These are phyloP conservation scores for Nakaseomyces nivariensis DNA, from an alignment of 1,139 yeast species.

Conservation along the genomic window DNA sequence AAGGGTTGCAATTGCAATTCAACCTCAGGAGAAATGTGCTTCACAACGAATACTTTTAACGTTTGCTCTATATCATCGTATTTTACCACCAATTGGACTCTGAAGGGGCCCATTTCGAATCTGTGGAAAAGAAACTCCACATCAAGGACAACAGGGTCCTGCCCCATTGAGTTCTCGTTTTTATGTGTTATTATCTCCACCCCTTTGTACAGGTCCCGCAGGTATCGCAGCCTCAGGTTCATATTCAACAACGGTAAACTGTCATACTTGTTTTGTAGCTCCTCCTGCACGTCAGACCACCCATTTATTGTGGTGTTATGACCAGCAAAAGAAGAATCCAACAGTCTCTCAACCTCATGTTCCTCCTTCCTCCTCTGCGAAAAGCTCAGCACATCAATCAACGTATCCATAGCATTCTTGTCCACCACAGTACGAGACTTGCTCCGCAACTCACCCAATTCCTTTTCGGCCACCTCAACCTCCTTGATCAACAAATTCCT, in stretches of 20 bases:
- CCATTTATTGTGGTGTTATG: neutral
- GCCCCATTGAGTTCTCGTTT: neutral
- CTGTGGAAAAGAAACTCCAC: neutral
- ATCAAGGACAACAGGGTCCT: neutral
- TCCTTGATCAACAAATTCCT: constrained; percentile 14
- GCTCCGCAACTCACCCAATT: constrained; percentile 5
- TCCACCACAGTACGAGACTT: constrained; percentile 4
- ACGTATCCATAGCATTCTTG: neutral
- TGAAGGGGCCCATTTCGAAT: neutral
- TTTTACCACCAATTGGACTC: neutral
- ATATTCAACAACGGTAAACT: constrained; percentile 22
- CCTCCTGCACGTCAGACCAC: constrained; percentile 3
- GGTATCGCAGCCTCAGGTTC: constrained; percentile 14
- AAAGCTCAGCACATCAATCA: constrained; percentile 4
- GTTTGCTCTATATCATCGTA: constrained; percentile 1
- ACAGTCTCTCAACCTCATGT: neutral
- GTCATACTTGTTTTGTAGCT: constrained; percentile 16
- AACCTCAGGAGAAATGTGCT: neutral
- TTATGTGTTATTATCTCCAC: constrained; percentile 2
- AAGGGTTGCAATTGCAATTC: neutral
- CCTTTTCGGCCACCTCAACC: constrained; percentile 6
- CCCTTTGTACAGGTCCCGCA: constrained; percentile 10
- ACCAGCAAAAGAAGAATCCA: neutral
- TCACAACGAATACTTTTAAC: neutral
- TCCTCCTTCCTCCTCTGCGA: constrained; percentile 6